Evolutionary conservation across 352 stramenopile species (phyloP), one percentile per base, ranked within the genome.

Genomic region (Phytophthora aleatoria): DNA sequence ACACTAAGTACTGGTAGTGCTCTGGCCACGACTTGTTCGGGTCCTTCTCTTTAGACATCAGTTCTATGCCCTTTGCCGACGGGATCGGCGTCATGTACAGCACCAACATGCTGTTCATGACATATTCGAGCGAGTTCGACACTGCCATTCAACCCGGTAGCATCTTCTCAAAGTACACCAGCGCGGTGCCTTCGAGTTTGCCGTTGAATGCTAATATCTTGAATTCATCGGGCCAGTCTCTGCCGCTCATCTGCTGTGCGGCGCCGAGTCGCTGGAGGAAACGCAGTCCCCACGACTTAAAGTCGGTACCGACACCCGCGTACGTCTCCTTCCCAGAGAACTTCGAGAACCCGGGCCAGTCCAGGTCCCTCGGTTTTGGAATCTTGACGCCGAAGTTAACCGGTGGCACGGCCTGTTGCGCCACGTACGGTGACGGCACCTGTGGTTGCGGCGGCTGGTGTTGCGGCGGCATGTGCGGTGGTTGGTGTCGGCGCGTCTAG

Each of bases 31-130:
- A 52, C 42, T 38, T 67, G 43, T 35, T 59, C 0, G 1, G 24
- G 20, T 54, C 13, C 20, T 61, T 61, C 10, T 57, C 31, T 16
- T 33, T 26, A 11, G 50, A 28, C 51, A 67, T 67, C 13, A 57
- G 6, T 16, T 64, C 9, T 3, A 64, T 53, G 5, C 38, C 48
- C 31, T 58, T 65, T 1, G 48, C 8, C 2, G 30, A 44, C 5
- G 45, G 48, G 9, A 51, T 47, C 7, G 26, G 3, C 13, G 39
- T 57, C 48, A 52, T 53, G 28, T 57, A 52, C 11, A 54, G 42
- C 31, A 49, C 43, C 3, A 66, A 33, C 58, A 66, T 66, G 28
- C 24, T 58, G 50, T 59, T 50, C 49, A 67, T 61, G 1, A 61
- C 42, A n/a, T 57, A 28, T 38, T 61, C 50, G 4, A 61, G 35